These are phyloP conservation scores for Annulohypoxylon moriforme DNA, from an alignment of 495 filamentous ascomycete species.

Conservation along the genomic window DNA sequence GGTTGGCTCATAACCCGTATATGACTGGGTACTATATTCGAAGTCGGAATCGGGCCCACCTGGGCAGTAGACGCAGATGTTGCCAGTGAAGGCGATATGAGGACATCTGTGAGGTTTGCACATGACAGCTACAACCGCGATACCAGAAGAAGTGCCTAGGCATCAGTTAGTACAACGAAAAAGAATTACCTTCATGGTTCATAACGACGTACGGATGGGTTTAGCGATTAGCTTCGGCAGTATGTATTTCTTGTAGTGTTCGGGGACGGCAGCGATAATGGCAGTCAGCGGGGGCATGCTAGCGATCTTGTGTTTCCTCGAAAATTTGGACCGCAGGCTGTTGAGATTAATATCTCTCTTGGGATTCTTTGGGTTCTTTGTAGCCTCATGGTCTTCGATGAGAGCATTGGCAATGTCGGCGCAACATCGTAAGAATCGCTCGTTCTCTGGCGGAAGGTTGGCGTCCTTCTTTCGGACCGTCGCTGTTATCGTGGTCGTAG, in stretches of 20 bases:
- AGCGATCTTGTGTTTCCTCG: slow-evolving; percentile 88
- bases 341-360: slow-evolving; percentile 95
- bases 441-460: slow-evolving; percentile 88
- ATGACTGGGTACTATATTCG: slow-evolving; percentile 98
- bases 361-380: slow-evolving; percentile 73
- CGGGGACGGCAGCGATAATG: slow-evolving; percentile 96
- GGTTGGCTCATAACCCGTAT: slow-evolving; percentile 97
- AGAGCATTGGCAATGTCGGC: slow-evolving; percentile 93
- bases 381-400: slow-evolving; percentile 89
- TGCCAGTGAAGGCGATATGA: slow-evolving; percentile 96
- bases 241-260: slow-evolving; percentile 99
- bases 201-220: slow-evolving; percentile 77
- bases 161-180: slow-evolving; percentile 36
- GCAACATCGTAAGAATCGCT: slow-evolving; percentile 91
- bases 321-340: slow-evolving; percentile 82
- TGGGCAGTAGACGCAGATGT: slow-evolving; percentile 99
- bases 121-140: slow-evolving; percentile 99
- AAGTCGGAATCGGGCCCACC: slow-evolving; percentile 98
- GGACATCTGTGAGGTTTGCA: slow-evolving; percentile 98
- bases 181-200: background rate
- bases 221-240: slow-evolving; percentile 95
- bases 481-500: slow-evolving; percentile 54
- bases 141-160: slow-evolving; percentile 87
- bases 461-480: slow-evolving; percentile 67
- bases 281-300: slow-evolving; percentile 91